phyloP scores from a whole-genome alignment of 2,329 filamentous ascomycete species.

The Fusarium annulatum region DNA sequence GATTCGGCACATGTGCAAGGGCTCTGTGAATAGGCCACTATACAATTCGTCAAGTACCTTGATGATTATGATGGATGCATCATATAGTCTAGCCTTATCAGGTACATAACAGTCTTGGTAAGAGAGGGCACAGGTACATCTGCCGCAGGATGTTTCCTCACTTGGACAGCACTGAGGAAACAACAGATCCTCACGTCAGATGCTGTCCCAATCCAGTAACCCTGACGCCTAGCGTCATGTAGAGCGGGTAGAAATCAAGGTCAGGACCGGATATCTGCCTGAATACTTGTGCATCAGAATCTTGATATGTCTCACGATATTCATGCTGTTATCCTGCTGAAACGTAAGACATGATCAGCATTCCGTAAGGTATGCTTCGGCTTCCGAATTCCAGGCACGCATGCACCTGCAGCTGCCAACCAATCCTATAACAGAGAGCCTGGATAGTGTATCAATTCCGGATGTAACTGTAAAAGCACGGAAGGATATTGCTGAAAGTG shows the following conservation, averaged over 20 bases:
- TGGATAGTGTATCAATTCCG: fast-evolving
- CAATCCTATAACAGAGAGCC: fast-evolving
- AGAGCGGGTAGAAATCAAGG: background rate
- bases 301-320: too few relatives aligned
- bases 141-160: background rate
- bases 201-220: background rate
- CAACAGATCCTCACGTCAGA: background rate
- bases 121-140: background rate
- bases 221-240: fast-evolving
- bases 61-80: background rate
- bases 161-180: background rate
- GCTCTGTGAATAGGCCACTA: background rate
- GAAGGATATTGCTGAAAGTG: background rate
- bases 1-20: background rate
- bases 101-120: background rate
- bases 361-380: background rate
- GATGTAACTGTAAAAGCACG: background rate
- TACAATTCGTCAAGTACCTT: background rate
- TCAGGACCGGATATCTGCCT: background rate
- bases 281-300: background rate
- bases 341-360: background rate
- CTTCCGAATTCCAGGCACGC: conserved; percentile 3
- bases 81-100: background rate
- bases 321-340: background rate
- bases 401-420: background rate